These are phyloP conservation scores for Amylocystis lapponica DNA, from an alignment of 768 basidiomycete genomes.

Conservation along the genomic window DNA sequence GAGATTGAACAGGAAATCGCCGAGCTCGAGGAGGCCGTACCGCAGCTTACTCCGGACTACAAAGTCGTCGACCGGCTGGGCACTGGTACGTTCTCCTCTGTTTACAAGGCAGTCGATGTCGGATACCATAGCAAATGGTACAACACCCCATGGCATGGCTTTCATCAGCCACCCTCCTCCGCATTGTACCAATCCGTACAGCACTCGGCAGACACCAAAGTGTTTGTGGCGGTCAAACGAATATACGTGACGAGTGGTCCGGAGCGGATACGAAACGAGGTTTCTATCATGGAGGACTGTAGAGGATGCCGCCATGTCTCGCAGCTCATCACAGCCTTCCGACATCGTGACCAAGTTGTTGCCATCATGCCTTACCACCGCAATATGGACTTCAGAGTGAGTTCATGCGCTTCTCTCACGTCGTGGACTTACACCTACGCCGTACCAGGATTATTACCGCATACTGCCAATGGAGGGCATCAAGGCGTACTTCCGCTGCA, in stretches of 20 bases:
- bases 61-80: slow-evolving; percentile 85
- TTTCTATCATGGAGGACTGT: slow-evolving; percentile 81
- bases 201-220: slow-evolving; percentile 39
- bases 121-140: slow-evolving; percentile 71
- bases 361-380: slow-evolving; percentile 91
- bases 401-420: slow-evolving; percentile 26
- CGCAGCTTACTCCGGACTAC: slow-evolving; percentile 63
- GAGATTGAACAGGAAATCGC: slow-evolving; percentile 76
- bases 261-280: slow-evolving; percentile 87
- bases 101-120: slow-evolving; percentile 94
- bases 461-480: slow-evolving; percentile 69
- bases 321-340: slow-evolving; percentile 92
- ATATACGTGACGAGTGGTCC: slow-evolving; percentile 97
- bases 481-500: slow-evolving; percentile 82
- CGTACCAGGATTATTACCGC: slow-evolving; percentile 67
- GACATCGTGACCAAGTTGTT: slow-evolving; percentile 87
- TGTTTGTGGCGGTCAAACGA: slow-evolving; percentile 91
- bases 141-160: slow-evolving; percentile 67
- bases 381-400: slow-evolving; percentile 89
- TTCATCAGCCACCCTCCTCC: slow-evolving; percentile 55
- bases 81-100: slow-evolving; percentile 97
- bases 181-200: slow-evolving; percentile 56
- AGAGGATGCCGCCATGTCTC: slow-evolving; percentile 84
- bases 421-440: not conserved
- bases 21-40: slow-evolving; percentile 62